phyloP scores from a whole-genome alignment of 2,329 filamentous ascomycete genomes.

The Diaporthe sp. region DNA sequence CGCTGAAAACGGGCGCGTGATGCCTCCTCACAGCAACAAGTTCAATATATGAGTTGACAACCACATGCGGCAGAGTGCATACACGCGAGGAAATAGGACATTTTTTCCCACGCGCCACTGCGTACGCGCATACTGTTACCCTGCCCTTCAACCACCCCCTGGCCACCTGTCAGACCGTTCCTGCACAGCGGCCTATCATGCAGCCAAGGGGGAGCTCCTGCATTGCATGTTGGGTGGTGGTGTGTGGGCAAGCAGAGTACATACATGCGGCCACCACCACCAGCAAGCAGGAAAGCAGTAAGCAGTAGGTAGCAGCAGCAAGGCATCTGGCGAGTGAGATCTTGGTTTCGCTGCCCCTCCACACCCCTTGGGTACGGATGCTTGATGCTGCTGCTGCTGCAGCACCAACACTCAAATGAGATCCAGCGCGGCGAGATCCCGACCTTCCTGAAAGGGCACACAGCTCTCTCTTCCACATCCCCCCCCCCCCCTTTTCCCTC shows the following conservation, averaged over 20 bases:
- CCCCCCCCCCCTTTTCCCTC: not conserved
- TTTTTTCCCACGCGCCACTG: not conserved
- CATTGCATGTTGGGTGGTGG: not conserved
- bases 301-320: not conserved
- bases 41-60: not conserved
- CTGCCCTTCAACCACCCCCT: not conserved
- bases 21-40: too few species aligned
- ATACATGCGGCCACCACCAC: not conserved
- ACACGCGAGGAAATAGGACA: not conserved
- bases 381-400: too few species aligned
- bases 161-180: conserved; percentile 15
- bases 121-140: conserved; percentile 13
- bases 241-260: not conserved
- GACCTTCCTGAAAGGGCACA: conserved; percentile 13
- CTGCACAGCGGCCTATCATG: conserved; percentile 15
- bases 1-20: not conserved
- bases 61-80: not conserved
- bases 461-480: too few species aligned
- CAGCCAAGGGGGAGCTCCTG: conserved; percentile 13
- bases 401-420: not conserved
- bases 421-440: conserved; percentile 15
- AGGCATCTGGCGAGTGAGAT: conserved; percentile 2
- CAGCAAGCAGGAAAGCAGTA: not conserved
- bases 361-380: conserved; percentile 6
- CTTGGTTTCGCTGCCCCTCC: not conserved